Conservation (phyloP, 148 eudicot species). For the Chenopodium berlandieri region DNA sequence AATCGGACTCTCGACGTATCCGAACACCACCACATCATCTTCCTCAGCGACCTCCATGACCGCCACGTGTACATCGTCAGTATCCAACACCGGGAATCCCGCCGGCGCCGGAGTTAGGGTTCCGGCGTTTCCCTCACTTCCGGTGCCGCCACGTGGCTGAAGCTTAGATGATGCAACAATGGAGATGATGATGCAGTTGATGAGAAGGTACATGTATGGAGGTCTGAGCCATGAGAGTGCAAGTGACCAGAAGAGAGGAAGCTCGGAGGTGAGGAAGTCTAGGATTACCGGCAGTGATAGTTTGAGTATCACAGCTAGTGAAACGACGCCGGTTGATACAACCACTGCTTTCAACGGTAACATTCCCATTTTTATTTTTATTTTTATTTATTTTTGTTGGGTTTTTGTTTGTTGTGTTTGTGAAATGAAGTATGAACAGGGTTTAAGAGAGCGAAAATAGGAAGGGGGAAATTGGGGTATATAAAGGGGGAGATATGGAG, state of each 20-base stretch:
- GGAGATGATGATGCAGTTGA: conserved; percentile 75
- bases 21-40: conserved; percentile 29
- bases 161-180: conserved; percentile 77
- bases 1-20: conserved; percentile 19
- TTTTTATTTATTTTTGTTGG: neutral
- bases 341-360: conserved; percentile 39
- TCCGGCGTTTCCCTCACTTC: neutral
- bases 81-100: conserved; percentile 15
- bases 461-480: neutral
- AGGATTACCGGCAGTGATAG: conserved; percentile 36
- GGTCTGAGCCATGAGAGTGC: conserved; percentile 56
- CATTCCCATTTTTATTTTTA: neutral
- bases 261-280: conserved; percentile 37
- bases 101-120: neutral
- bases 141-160: conserved; percentile 17
- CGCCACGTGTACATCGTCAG: conserved; percentile 1
- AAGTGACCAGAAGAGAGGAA: conserved; percentile 41
- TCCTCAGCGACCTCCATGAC: conserved; percentile 13
- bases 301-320: conserved; percentile 43
- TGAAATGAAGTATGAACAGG: too few relatives aligned
- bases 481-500: neutral
- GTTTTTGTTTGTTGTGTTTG: neutral
- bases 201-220: conserved; percentile 63
- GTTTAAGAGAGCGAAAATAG: neutral
- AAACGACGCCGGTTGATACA: conserved; percentile 44